A percentile compares a stretch with the other conserved stretches of the same genome.
Conservation (phyloP, 75 land plant genomes). For the Selaginella moellendorffii region DNA sequence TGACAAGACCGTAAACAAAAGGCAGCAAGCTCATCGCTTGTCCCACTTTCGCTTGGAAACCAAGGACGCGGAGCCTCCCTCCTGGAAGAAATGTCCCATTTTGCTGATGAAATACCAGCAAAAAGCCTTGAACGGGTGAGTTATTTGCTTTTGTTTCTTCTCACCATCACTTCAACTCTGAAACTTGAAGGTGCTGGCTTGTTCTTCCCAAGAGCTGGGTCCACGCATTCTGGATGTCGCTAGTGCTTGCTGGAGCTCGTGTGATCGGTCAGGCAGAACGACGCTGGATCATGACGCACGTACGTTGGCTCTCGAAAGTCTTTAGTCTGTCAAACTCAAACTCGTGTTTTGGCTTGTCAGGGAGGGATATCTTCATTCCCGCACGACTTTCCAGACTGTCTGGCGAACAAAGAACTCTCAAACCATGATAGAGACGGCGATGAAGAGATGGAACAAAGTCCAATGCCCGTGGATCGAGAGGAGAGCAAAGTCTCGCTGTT, state of each 20-base stretch:
- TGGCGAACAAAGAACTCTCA: slow-evolving; percentile 32
- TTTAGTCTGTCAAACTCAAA: not conserved
- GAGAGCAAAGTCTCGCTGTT: no score
- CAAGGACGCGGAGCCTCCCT: not conserved
- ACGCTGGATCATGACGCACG: slow-evolving; percentile 59
- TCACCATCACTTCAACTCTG: slow-evolving; percentile 4
- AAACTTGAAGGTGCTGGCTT: slow-evolving; percentile 55
- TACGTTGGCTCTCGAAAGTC: slow-evolving; percentile 14
- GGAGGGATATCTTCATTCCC: slow-evolving; percentile 55
- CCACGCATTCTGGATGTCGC: slow-evolving; percentile 62
- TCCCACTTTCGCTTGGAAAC: slow-evolving; percentile 10
- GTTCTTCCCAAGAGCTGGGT: slow-evolving; percentile 69
- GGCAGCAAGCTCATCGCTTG: slow-evolving; percentile 15
- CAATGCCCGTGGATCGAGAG: no score
- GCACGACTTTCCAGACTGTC: slow-evolving; percentile 76
- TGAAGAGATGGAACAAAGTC: no score
- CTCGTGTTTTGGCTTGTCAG: slow-evolving; percentile 20
- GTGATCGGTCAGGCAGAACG: slow-evolving; percentile 75
- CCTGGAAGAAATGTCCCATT: slow-evolving; percentile 34
- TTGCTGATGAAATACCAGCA: slow-evolving; percentile 41
- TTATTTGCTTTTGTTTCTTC: not conserved
- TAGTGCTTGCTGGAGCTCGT: slow-evolving; percentile 50
- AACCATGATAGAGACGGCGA: no score
- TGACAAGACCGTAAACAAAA: slow-evolving; percentile 16
- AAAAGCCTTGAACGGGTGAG: not conserved